Conservation (phyloP, 169 alveolate genomes). For the Plasmodium cynomolgi region DNA sequence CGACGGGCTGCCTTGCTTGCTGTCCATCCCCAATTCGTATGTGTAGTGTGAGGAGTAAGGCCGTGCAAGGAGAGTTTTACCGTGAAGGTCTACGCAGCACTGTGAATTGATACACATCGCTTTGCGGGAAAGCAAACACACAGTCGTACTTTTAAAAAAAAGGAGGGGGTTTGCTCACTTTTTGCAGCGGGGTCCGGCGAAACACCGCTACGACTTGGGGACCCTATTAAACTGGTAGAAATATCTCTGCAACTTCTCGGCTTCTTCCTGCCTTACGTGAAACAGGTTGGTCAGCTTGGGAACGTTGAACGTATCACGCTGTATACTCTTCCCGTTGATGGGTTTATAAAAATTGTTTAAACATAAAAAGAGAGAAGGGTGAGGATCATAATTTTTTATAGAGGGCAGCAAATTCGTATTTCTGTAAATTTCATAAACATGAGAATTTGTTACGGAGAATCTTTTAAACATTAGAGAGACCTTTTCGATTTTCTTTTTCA, state of each 20-base stretch:
- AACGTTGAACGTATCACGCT: constrained; percentile 22
- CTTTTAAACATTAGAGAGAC: constrained; percentile 20
- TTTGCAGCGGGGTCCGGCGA: not conserved
- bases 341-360: constrained; percentile 68
- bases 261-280: constrained; percentile 75
- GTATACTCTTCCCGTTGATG: constrained; percentile 9
- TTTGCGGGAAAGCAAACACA: not conserved
- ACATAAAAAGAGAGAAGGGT: constrained; percentile 42
- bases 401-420: constrained; percentile 62
- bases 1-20: constrained; percentile 67
- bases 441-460: constrained; percentile 6
- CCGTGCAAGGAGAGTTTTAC: not conserved
- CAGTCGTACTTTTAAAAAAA: not conserved
- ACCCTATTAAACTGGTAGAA: constrained; percentile 71
- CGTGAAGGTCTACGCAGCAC: not conserved
- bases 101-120: not conserved
- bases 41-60: not conserved
- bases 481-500: constrained; percentile 6
- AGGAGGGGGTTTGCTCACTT: not conserved
- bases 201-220: constrained; percentile 26
- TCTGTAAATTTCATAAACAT: constrained; percentile 67
- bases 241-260: constrained; percentile 66
- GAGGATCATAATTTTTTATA: constrained; percentile 17
- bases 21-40: constrained; percentile 49
- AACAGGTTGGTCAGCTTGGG: constrained; percentile 60